Conservation (phyloP, 345 rosid species). For the Microcos paniculata region DNA sequence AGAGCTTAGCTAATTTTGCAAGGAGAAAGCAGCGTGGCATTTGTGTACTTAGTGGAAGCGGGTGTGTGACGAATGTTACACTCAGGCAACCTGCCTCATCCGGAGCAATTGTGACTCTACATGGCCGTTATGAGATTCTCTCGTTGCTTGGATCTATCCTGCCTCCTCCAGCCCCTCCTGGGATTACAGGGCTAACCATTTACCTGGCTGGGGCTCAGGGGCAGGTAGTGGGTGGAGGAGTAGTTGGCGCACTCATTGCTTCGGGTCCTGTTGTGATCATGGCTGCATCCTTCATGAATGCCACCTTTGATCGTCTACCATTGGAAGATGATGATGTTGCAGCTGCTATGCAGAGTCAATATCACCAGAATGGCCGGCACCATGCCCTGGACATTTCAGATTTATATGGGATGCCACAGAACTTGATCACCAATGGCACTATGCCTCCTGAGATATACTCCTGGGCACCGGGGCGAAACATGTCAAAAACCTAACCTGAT, state of each 20-base stretch:
- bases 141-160: constrained; percentile 87
- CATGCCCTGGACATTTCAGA: constrained; percentile 59
- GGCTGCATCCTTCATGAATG: constrained; percentile 94
- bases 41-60: constrained; percentile 74
- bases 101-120: constrained; percentile 83
- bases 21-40: constrained; percentile 87
- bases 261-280: constrained; percentile 91
- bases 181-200: constrained; percentile 79
- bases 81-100: constrained; percentile 80
- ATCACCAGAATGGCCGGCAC: constrained; percentile 56
- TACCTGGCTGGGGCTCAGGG: constrained; percentile 95
- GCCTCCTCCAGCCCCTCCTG: constrained; percentile 90
- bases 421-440: constrained; percentile 60
- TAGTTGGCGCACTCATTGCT: constrained; percentile 80
- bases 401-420: constrained; percentile 65
- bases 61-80: constrained; percentile 85
- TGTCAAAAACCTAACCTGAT: constrained; percentile 43
- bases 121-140: constrained; percentile 93
- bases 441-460: constrained; percentile 60
- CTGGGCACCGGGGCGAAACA: constrained; percentile 52
- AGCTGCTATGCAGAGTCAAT: constrained; percentile 48
- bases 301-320: constrained; percentile 86
- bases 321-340: constrained; percentile 66
- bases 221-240: constrained; percentile 90
- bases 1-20: constrained; percentile 69